Evolutionary conservation across 371 early-diverging fungal genomes (phyloP), one percentile per base, ranked within the genome.

Genomic region (Mucor plumbeus): DNA sequence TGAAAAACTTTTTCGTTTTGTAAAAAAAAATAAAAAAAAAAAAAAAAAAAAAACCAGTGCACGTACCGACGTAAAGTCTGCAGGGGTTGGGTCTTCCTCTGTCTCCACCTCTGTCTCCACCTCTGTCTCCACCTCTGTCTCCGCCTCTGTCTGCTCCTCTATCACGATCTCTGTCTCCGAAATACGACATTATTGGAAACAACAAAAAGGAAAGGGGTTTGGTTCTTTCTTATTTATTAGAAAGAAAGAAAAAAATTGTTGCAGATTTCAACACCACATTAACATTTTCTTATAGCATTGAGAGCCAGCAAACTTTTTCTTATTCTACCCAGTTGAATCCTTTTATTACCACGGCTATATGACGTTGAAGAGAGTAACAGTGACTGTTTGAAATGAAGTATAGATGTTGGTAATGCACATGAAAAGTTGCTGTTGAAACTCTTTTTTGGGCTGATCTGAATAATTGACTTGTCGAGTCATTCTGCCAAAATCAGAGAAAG

Each of bases 61-160:
- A 15, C 11, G 34, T 41, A 81, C 81, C 81, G 36, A 81, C 76
- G 66, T 81, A 81, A 15, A 81, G 78, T 54, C 80, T 65, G 34
- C 80, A 75, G 54, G 68, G 71, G 44, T 72, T 72, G 26, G 73
- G 65, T 63, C 69, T 72, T 9, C 38, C 59, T 64, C 64, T 68
- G 35, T 67, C 69, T 5, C 68, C 59, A 19, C 69, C 60, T 68
- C 76, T 69, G 34, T 66, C 59, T 9, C 68, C 50, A 31, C 58
- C 47, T 64, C 64, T 63, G 7, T 63, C 64, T n/a, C 61, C 67
- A 21, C 54, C 26, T 26, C 26, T 26, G 26, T 38, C 63, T 61
- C 56, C 61, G 21, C 59, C 65, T 17, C 34, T 48, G 36, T 61
- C 38, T 7, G 39, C 55, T 21, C 69, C 60, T 54, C 59, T 64